Evolutionary conservation across 2,329 filamentous ascomycete species (phyloP).

Genomic region (Leptographium procerum): DNA sequence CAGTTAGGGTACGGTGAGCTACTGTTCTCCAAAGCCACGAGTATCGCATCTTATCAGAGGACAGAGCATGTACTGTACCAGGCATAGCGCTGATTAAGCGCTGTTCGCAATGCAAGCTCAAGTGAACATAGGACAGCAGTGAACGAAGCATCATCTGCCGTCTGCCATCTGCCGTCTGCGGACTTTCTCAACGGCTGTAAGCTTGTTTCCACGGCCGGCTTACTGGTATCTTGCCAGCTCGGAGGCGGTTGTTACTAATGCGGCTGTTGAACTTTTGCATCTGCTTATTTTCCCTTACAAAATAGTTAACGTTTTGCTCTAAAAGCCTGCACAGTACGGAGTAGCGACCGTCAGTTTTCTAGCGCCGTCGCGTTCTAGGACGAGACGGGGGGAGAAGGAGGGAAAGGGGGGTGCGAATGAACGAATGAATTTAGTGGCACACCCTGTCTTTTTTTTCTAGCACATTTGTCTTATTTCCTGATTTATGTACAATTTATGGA

Average conservation of each 20-base stretch:
- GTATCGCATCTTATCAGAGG: too few species aligned
- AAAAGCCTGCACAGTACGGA: background rate
- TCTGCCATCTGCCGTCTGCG: too few species aligned
- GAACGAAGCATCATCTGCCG: background rate
- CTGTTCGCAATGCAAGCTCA: background rate
- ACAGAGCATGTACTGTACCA: too few species aligned
- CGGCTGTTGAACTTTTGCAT: too few species aligned
- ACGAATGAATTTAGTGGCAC: background rate
- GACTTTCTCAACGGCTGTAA: background rate
- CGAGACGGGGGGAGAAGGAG: background rate
- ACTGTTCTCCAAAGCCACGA: too few species aligned
- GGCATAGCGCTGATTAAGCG: background rate
- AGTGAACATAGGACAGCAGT: too few species aligned
- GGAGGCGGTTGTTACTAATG: background rate
- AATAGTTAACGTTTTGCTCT: background rate
- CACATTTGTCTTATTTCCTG: conserved; percentile 1
- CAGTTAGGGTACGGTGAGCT: background rate
- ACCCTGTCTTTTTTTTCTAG: conserved; percentile 1
- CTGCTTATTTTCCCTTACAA: background rate
- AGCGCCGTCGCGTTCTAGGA: background rate
- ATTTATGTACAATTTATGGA: background rate
- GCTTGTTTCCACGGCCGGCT: background rate
- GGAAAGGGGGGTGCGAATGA: background rate
- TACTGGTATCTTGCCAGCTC: background rate
- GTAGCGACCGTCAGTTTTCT: background rate